A percentile compares a stretch with the other conserved stretches of the same genome.
These are phyloP conservation scores for Rosa rugosa DNA, from an alignment of 306 rosid species.

Conservation along the genomic window DNA sequence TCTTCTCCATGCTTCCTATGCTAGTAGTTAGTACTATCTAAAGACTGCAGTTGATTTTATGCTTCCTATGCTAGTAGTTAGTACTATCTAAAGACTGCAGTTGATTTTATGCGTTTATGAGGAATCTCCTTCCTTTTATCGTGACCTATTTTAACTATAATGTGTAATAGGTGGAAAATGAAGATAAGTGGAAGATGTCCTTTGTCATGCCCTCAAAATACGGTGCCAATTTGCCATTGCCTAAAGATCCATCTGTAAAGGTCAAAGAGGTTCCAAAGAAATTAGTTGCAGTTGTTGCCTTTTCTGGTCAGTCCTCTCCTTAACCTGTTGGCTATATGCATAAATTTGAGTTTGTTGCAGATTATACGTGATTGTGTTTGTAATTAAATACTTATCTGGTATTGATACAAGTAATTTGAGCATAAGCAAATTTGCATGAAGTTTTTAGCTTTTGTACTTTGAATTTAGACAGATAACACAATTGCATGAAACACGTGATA, in stretches of 20 bases:
- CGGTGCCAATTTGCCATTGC: conserved; percentile 70
- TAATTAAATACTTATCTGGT: neutral
- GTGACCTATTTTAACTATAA: conserved; percentile 26
- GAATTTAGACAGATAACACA: neutral
- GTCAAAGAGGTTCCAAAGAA: conserved; percentile 74
- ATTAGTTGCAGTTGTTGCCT: conserved; percentile 72
- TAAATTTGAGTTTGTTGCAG: conserved; percentile 7
- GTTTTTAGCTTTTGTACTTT: neutral
- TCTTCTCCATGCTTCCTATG: conserved; percentile 25
- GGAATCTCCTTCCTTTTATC: neutral
- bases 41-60: too few species aligned
- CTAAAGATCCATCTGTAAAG: conserved; percentile 77
- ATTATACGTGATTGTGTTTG: conserved; percentile 10
- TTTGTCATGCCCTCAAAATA: conserved; percentile 90
- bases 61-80: too few species aligned
- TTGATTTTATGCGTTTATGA: conserved; percentile 8
- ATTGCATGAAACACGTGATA: neutral
- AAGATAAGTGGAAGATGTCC: conserved; percentile 86
- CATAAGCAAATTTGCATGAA: neutral
- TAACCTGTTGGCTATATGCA: neutral
- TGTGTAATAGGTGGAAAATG: conserved; percentile 55
- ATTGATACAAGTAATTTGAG: neutral
- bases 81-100: too few species aligned
- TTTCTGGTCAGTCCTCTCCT: conserved; percentile 69
- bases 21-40: conserved; percentile 12